Conservation (phyloP, 73 alveolate species). For the Stentor roeselii region DNA sequence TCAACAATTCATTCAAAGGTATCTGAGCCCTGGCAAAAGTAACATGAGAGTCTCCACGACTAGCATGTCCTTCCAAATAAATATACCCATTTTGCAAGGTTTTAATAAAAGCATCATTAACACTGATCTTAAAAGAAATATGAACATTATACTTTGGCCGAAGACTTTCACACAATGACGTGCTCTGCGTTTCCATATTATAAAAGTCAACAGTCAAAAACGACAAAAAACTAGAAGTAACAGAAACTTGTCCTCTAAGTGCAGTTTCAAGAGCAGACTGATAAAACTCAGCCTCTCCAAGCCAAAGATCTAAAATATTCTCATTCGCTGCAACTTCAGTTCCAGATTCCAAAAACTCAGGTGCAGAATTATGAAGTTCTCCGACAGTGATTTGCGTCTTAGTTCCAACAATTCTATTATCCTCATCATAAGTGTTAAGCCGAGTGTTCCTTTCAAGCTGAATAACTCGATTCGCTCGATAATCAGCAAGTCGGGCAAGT, state of each 20-base stretch:
- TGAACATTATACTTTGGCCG: conserved; percentile 82
- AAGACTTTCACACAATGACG: conserved; percentile 83
- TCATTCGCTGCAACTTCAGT: conserved; percentile 35
- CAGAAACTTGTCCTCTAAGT: conserved; percentile 52
- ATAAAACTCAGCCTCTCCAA: conserved; percentile 42
- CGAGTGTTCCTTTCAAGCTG: conserved; percentile 40
- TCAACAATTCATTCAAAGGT: conserved; percentile 44
- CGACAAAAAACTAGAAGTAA: conserved; percentile 67
- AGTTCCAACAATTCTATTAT: conserved; percentile 10
- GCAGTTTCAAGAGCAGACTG: conserved; percentile 27
- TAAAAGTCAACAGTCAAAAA: conserved; percentile 93
- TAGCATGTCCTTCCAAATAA: conserved; percentile 71
- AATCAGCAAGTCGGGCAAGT: conserved; percentile 81
- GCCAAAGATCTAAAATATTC: conserved; percentile 45
- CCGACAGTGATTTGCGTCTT: conserved; percentile 30
- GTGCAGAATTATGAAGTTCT: conserved; percentile 39
- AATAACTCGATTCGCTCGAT: conserved; percentile 58
- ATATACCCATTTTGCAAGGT: conserved; percentile 70
- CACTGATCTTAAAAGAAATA: conserved; percentile 79
- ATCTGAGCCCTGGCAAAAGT: conserved; percentile 65
- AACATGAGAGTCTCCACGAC: conserved; percentile 69
- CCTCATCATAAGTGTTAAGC: conserved; percentile 35
- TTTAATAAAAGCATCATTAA: conserved; percentile 79
- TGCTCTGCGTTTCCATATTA: conserved; percentile 89
- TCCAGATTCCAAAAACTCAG: conserved; percentile 38